Evolutionary conservation across 257 asterid genomes (phyloP).

Genomic region (Agastache rugosa): DNA sequence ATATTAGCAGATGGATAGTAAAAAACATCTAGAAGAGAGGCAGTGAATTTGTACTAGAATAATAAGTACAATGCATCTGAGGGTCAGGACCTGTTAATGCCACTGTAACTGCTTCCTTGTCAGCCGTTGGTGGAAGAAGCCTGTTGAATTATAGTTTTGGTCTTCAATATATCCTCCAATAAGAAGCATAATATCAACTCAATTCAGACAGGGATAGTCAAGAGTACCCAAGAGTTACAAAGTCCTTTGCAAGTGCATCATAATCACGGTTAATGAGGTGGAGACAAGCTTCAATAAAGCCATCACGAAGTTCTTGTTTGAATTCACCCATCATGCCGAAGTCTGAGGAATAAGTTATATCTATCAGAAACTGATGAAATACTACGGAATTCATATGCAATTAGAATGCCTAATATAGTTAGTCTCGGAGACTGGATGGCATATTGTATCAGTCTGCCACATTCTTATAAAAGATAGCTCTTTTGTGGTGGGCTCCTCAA

Average conservation of each 20-base stretch:
- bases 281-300: slow-evolving; percentile 96
- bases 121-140: slow-evolving; percentile 94
- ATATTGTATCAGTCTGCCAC: too few species aligned
- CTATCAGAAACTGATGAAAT: slow-evolving; percentile 38
- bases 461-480: too few species aligned
- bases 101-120: slow-evolving; percentile 79
- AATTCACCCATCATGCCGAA: slow-evolving; percentile 99
- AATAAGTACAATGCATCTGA: slow-evolving; percentile 27
- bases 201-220: slow-evolving; percentile 36
- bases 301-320: slow-evolving; percentile 91
- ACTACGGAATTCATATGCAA: slow-evolving; percentile 13
- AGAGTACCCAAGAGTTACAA: slow-evolving; percentile 91
- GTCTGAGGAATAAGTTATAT: slow-evolving; percentile 53
- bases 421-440: neutral
- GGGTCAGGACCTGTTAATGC: slow-evolving; percentile 81
- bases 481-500: too few species aligned
- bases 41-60: slow-evolving; percentile 14
- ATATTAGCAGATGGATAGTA: slow-evolving; percentile 25
- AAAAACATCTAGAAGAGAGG: slow-evolving; percentile 18
- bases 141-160: slow-evolving; percentile 54
- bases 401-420: neutral
- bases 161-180: slow-evolving; percentile 31
- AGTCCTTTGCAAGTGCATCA: slow-evolving; percentile 88
- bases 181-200: slow-evolving; percentile 28
- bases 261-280: slow-evolving; percentile 99